These are phyloP conservation scores for Alternaria gaisen DNA, from an alignment of 2,329 filamentous ascomycete species.

Conservation along the genomic window DNA sequence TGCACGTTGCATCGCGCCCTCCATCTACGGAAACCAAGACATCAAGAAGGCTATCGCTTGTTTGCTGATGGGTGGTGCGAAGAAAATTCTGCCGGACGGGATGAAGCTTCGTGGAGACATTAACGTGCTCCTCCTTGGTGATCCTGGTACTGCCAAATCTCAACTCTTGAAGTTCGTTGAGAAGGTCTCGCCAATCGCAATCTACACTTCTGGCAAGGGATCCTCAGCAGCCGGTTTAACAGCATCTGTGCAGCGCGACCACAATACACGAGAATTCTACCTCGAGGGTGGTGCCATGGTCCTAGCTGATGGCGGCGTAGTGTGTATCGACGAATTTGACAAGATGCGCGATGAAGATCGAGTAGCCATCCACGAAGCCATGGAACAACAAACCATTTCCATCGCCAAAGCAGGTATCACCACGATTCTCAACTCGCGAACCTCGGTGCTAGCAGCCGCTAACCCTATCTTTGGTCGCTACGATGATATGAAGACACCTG, in stretches of 20 bases:
- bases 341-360: conserved; percentile 99
- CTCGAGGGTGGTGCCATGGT: conserved; percentile 99
- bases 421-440: conserved; percentile 94
- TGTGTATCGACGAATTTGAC: conserved; percentile 99
- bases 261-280: conserved; percentile 93
- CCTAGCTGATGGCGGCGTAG: conserved; percentile 92
- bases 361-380: conserved; percentile 98
- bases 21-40: conserved; percentile 93
- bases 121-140: conserved; percentile 94
- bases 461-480: conserved; percentile 98
- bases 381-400: conserved; percentile 99
- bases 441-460: conserved; percentile 91
- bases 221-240: conserved; percentile 97
- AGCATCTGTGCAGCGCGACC: conserved; percentile 93
- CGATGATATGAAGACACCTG: conserved; percentile 96
- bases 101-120: conserved; percentile 99
- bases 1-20: conserved; percentile 91
- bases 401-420: conserved; percentile 99
- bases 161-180: conserved; percentile 97
- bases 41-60: conserved; percentile 99
- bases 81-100: conserved; percentile 96
- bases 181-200: conserved; percentile 93
- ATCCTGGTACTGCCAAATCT: conserved; percentile 97
- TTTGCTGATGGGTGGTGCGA: conserved; percentile 90
- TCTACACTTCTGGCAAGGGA: conserved; percentile 98